Percentiles rank a stretch among this genome's conserved stretches.
phyloP scores from a whole-genome alignment of 768 basidiomycete genomes.

The Mycena galericulata region DNA sequence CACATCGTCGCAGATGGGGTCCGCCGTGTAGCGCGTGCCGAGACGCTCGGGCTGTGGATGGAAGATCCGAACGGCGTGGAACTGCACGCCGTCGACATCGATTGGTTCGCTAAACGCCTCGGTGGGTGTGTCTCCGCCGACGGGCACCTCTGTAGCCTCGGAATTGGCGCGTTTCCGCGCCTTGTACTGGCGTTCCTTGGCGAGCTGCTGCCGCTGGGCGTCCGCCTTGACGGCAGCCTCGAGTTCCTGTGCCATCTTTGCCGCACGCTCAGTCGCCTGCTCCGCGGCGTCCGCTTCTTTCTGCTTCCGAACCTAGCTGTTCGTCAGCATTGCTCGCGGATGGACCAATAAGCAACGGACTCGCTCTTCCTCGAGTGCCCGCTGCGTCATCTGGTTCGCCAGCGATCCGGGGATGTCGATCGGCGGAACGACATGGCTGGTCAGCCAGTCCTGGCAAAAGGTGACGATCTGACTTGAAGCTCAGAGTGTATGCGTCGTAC shows the following conservation, averaged over 20 bases:
- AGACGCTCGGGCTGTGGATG: slow-evolving; percentile 77
- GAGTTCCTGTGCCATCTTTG: slow-evolving; percentile 67
- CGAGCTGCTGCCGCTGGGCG: slow-evolving; percentile 68
- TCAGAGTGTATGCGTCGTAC: slow-evolving; percentile 9
- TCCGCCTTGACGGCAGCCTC: slow-evolving; percentile 77
- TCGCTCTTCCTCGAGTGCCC: slow-evolving; percentile 77
- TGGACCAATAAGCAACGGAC: slow-evolving; percentile 50
- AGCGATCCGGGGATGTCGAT: slow-evolving; percentile 76
- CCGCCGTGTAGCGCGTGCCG: slow-evolving; percentile 77
- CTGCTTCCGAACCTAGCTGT: slow-evolving; percentile 50
- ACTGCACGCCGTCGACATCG: slow-evolving; percentile 67
- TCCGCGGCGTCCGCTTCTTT: slow-evolving; percentile 69
- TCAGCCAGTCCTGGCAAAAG: slow-evolving; percentile 79
- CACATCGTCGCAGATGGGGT: slow-evolving; percentile 78
- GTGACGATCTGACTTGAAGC: slow-evolving; percentile 65
- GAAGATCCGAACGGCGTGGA: slow-evolving; percentile 76
- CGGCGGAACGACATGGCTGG: slow-evolving; percentile 64
- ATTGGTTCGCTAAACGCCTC: slow-evolving; percentile 73
- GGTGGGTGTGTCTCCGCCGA: slow-evolving; percentile 61
- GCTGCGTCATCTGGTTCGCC: slow-evolving; percentile 81
- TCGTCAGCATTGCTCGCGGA: not conserved
- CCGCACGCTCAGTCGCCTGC: slow-evolving; percentile 61
- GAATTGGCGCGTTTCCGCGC: slow-evolving; percentile 75
- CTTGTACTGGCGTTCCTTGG: slow-evolving; percentile 63
- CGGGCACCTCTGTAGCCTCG: slow-evolving; percentile 75